Conservation (phyloP, 2,329 filamentous ascomycete species). For the Tothia fuscella region DNA sequence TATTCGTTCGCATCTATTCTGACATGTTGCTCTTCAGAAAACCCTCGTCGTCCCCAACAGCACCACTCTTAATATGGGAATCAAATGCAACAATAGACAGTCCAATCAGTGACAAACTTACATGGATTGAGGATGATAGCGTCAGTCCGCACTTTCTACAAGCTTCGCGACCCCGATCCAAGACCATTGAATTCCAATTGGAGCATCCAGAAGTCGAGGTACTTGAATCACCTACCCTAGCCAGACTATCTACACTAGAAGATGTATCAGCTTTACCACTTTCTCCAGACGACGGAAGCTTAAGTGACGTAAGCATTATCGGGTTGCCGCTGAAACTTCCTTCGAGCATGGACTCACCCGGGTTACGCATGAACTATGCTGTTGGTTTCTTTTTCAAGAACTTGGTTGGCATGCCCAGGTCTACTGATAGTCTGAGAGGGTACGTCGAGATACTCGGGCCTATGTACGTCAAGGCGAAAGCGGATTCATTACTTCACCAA, state of each 20-base stretch:
- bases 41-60: not conserved
- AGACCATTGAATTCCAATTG: too few species aligned
- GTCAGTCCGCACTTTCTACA: too few species aligned
- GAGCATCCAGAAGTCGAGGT: too few species aligned
- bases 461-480: slow-evolving; percentile 23
- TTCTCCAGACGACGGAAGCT: too few species aligned
- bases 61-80: slow-evolving; percentile 5
- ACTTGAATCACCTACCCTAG: too few species aligned
- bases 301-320: too few species aligned
- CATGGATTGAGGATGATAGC: slow-evolving; percentile 5
- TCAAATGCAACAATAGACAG: not conserved
- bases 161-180: too few species aligned
- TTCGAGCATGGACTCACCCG: slow-evolving; percentile 5
- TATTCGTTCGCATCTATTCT: too few species aligned
- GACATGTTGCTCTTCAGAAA: slow-evolving; percentile 2
- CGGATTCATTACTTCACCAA: slow-evolving; percentile 27
- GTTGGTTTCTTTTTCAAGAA: slow-evolving; percentile 31
- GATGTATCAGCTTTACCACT: too few species aligned
- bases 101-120: slow-evolving; percentile 5
- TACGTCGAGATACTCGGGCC: slow-evolving; percentile 27
- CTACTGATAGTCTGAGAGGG: slow-evolving; percentile 26
- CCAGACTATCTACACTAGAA: too few species aligned
- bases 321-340: not conserved
- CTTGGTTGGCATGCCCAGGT: slow-evolving; percentile 26
- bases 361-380: slow-evolving; percentile 1